A percentile compares a stretch with the other conserved stretches of the same genome.
These are phyloP conservation scores for Colletotrichum sp. DNA, from an alignment of 2,329 filamentous ascomycete genomes.

Conservation along the genomic window DNA sequence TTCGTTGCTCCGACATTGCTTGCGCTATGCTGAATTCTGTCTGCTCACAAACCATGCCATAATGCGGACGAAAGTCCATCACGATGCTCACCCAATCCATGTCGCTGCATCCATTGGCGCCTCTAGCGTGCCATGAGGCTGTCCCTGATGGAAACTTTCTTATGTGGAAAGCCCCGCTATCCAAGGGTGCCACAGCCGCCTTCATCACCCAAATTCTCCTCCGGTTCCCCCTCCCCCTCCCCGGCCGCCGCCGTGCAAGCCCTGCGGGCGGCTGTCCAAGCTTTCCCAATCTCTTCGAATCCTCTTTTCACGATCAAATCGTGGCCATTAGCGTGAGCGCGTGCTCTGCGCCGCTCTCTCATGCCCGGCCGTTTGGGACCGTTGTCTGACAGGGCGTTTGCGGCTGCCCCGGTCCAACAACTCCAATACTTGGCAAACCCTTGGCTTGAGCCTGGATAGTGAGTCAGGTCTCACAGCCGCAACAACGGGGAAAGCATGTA, in stretches of 20 bases:
- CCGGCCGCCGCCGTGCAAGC: background rate
- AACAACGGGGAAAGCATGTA: background rate
- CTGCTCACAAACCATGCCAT: background rate
- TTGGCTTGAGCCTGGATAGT: constrained; percentile 1
- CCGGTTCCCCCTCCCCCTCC: background rate
- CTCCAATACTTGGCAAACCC: background rate
- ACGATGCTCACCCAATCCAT: background rate
- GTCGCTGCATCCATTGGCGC: background rate
- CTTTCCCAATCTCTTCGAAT: background rate
- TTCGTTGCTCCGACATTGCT: background rate
- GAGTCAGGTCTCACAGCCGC: background rate
- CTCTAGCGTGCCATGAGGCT: background rate
- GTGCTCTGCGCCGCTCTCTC: background rate
- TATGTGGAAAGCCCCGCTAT: background rate
- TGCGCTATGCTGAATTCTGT: background rate
- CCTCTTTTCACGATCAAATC: background rate
- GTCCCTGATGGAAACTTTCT: background rate
- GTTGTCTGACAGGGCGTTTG: background rate
- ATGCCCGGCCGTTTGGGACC: constrained; percentile 4
- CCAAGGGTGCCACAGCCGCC: background rate
- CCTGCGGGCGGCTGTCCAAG: background rate
- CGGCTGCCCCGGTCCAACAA: background rate
- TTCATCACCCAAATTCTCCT: background rate
- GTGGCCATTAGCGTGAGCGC: background rate
- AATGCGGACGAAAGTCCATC: background rate